These are phyloP conservation scores for Kuraishia hungarica DNA, from an alignment of 805 yeast species.

Conservation along the genomic window DNA sequence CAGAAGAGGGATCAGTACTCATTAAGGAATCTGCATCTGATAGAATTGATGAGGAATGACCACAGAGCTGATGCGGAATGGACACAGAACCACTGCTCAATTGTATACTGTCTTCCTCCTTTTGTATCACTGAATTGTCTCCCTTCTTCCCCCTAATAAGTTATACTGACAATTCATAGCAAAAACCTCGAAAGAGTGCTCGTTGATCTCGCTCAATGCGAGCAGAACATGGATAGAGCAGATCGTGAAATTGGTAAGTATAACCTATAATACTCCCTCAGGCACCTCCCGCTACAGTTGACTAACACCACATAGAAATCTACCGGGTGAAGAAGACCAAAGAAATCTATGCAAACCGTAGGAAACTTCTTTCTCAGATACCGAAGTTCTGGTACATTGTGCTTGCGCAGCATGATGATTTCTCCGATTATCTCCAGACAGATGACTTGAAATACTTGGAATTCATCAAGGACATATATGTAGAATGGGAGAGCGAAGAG, in stretches of 20 bases:
- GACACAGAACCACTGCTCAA: no score
- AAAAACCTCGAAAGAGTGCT: not conserved
- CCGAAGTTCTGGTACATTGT: slow-evolving; percentile 87
- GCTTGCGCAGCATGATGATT: slow-evolving; percentile 74
- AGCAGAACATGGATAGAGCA: not conserved
- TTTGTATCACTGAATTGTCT: not conserved
- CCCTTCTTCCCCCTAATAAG: not conserved
- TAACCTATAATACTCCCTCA: no score
- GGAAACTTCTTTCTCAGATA: slow-evolving; percentile 39
- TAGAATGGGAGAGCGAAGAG: slow-evolving; percentile 38
- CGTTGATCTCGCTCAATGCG: not conserved
- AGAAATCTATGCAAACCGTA: slow-evolving; percentile 44
- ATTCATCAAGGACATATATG: slow-evolving; percentile 50
- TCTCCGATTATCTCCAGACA: slow-evolving; percentile 68
- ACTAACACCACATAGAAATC: not conserved
- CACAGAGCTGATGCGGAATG: no score
- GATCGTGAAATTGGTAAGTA: not conserved
- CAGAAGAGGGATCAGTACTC: no score
- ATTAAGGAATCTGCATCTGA: no score
- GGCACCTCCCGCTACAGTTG: no score
- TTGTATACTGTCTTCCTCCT: no score
- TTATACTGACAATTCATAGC: not conserved
- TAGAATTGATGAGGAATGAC: no score
- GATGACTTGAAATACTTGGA: slow-evolving; percentile 77
- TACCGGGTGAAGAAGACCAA: not conserved